Percentiles rank a stretch among this genome's conserved stretches.
phyloP scores from a whole-genome alignment of 768 basidiomycete genomes.

The Baorangia bicolor region DNA sequence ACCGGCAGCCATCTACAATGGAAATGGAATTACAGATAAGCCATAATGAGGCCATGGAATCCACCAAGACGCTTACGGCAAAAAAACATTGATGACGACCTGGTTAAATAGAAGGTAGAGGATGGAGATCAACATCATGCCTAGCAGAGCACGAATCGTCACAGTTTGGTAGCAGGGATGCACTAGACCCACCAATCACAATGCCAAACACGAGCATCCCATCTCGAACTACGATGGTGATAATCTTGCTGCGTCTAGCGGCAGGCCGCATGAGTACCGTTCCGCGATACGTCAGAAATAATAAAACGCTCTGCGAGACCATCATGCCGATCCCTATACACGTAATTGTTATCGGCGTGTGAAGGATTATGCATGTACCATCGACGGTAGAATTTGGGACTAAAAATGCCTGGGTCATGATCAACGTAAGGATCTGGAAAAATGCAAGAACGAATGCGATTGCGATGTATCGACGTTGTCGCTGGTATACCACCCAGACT shows the following conservation, averaged over 20 bases:
- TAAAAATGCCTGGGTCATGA: background rate
- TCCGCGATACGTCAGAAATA: conserved; percentile 17
- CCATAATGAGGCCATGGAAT: background rate
- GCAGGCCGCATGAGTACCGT: conserved; percentile 4
- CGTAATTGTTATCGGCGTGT: background rate
- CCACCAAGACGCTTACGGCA: conserved; percentile 11
- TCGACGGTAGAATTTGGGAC: conserved; percentile 6
- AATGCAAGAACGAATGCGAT: conserved; percentile 1
- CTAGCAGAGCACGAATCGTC: conserved; percentile 1
- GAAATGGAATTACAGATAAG: background rate
- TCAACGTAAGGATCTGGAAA: background rate
- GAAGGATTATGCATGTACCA: conserved; percentile 6
- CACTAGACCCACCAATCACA: conserved; percentile 10
- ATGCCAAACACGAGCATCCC: conserved; percentile 10
- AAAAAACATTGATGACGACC: conserved; percentile 12
- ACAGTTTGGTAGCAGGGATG: background rate
- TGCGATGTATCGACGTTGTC: background rate
- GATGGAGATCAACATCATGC: background rate
- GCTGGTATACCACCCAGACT: conserved; percentile 20
- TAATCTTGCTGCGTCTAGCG: conserved; percentile 15
- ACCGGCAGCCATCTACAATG: conserved; percentile 11
- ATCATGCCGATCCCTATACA: conserved; percentile 2
- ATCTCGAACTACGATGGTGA: conserved; percentile 14
- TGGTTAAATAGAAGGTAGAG: conserved; percentile 3
- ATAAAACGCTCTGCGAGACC: conserved; percentile 13